A percentile compares a stretch with the other conserved stretches of the same genome.
These are phyloP conservation scores for Arabidopsis thaliana DNA, from an alignment of 345 rosid species.

Conservation along the genomic window DNA sequence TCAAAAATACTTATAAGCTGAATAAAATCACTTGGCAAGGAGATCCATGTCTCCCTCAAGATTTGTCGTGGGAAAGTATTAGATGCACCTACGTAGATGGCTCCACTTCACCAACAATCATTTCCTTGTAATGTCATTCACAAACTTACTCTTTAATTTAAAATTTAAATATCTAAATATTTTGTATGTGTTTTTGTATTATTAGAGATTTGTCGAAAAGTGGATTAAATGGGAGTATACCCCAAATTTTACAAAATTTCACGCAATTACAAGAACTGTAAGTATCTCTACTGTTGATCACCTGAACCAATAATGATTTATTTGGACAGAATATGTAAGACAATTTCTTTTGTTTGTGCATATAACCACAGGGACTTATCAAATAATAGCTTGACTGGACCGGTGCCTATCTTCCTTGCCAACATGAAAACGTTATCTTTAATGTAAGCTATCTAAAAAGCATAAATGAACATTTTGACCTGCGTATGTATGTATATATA, in stretches of 20 bases:
- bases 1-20: slow-evolving; percentile 48
- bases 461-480: neutral
- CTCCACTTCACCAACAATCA: slow-evolving; percentile 40
- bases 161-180: neutral
- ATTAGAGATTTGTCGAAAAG: slow-evolving; percentile 42
- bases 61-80: slow-evolving; percentile 46
- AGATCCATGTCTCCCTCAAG: slow-evolving; percentile 52
- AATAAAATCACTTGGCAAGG: slow-evolving; percentile 53
- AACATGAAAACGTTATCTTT: slow-evolving; percentile 38
- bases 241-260: slow-evolving; percentile 35
- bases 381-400: slow-evolving; percentile 51
- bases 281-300: slow-evolving; percentile 29
- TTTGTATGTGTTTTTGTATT: neutral
- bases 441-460: slow-evolving; percentile 43
- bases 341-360: neutral
- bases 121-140: slow-evolving; percentile 52
- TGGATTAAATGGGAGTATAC: slow-evolving; percentile 47
- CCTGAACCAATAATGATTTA: neutral
- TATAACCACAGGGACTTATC: slow-evolving; percentile 49
- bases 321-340: neutral
- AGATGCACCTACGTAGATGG: slow-evolving; percentile 35
- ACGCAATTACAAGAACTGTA: slow-evolving; percentile 47
- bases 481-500: neutral
- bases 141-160: neutral
- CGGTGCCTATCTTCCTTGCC: slow-evolving; percentile 48